Conservation (phyloP, 2,329 filamentous ascomycete genomes). For the Fusarium papillatum region DNA sequence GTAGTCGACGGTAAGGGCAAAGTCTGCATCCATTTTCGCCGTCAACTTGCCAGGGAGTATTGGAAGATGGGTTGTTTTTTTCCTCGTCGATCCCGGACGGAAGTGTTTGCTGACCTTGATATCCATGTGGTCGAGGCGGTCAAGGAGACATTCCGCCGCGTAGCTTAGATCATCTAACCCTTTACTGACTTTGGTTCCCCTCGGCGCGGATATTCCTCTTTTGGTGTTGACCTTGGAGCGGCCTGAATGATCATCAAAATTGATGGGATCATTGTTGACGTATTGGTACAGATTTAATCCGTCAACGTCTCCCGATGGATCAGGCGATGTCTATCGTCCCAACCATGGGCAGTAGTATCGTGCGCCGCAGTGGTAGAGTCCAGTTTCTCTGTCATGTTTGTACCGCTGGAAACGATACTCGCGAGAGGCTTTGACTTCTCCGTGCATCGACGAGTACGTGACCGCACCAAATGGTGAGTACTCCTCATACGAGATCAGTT, state of each 20-base stretch:
- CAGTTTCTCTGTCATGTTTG: conserved; percentile 6
- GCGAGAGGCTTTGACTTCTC: neutral
- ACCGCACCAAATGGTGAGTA: conserved; percentile 1
- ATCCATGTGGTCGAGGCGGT: too few relatives aligned
- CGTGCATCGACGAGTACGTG: neutral
- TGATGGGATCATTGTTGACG: neutral
- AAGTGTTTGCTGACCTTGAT: too few relatives aligned
- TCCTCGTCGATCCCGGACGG: too few relatives aligned
- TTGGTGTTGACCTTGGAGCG: too few relatives aligned
- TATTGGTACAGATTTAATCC: neutral
- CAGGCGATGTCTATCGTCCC: neutral
- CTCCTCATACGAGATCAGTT: conserved; percentile 17
- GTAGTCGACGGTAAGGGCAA: too few relatives aligned
- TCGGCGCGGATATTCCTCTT: too few relatives aligned
- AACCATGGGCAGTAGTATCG: conserved; percentile 7
- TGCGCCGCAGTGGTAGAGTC: neutral
- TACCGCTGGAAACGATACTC: neutral
- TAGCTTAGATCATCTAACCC: too few relatives aligned
- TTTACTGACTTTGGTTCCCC: too few relatives aligned
- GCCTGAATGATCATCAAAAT: neutral
- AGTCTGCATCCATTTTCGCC: too few relatives aligned
- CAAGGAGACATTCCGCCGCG: too few relatives aligned
- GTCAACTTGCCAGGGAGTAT: too few relatives aligned
- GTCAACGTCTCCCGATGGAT: neutral
- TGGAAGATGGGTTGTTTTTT: too few relatives aligned